Evolutionary conservation across 441 rosid genomes (phyloP).

Genomic region (Populus hybrid): DNA sequence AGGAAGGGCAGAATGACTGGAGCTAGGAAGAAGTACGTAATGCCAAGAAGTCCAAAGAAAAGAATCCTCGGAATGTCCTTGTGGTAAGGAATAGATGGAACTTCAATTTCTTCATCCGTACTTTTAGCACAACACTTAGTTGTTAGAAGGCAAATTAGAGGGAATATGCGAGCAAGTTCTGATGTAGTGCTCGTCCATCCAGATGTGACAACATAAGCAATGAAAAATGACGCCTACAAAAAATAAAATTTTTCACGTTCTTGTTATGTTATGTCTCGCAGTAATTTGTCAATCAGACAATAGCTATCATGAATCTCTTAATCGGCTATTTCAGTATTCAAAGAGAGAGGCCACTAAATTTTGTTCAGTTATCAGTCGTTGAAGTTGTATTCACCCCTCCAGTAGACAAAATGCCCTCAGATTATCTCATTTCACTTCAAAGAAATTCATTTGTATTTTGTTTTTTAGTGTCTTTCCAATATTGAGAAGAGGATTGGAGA

Average conservation of each 20-base stretch:
- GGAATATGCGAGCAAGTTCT: conserved; percentile 84
- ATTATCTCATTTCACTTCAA: neutral
- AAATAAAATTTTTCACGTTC: conserved; percentile 3
- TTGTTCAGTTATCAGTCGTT: neutral
- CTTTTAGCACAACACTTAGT: conserved; percentile 48
- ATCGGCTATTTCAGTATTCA: neutral
- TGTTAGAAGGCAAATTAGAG: conserved; percentile 52
- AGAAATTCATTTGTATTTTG: neutral
- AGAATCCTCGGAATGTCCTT: conserved; percentile 81
- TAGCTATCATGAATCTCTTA: neutral
- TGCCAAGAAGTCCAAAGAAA: conserved; percentile 91
- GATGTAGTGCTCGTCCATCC: conserved; percentile 93
- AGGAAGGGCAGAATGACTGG: conserved; percentile 94
- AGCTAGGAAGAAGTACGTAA: conserved; percentile 90
- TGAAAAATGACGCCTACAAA: conserved; percentile 89
- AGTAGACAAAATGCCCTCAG: neutral
- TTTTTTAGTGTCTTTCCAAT: neutral
- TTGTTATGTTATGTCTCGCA: neutral
- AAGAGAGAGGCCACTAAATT: neutral
- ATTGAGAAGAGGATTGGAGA: neutral
- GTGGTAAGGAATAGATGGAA: conserved; percentile 77
- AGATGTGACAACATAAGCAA: conserved; percentile 94
- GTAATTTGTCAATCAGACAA: neutral
- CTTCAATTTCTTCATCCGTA: conserved; percentile 53
- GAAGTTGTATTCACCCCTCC: neutral